Conservation (phyloP, 306 rosid species). For the Citrullus amarus region DNA sequence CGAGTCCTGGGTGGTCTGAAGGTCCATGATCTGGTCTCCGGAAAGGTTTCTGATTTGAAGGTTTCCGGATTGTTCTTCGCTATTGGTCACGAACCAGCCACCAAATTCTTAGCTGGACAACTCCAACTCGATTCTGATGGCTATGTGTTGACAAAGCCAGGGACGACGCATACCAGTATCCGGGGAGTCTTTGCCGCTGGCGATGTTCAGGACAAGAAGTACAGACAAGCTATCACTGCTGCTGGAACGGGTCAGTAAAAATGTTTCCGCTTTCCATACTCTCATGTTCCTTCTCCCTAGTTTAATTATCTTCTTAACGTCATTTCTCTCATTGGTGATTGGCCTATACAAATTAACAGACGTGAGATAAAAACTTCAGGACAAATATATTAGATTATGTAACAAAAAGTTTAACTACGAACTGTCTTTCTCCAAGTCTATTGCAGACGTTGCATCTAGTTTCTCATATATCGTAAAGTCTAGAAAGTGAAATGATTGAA, state of each 20-base stretch:
- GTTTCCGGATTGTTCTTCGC: constrained; percentile 76
- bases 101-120: constrained; percentile 68
- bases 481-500: neutral
- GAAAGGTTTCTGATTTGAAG: constrained; percentile 51
- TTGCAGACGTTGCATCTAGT: neutral
- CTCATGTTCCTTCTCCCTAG: neutral
- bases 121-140: constrained; percentile 65
- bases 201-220: constrained; percentile 92
- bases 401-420: neutral
- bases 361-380: neutral
- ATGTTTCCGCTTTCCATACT: neutral
- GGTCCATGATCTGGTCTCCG: constrained; percentile 40
- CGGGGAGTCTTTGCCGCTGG: constrained; percentile 88
- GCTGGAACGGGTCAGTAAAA: constrained; percentile 52
- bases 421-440: neutral
- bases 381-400: neutral
- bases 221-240: constrained; percentile 89
- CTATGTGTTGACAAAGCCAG: constrained; percentile 50
- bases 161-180: constrained; percentile 66
- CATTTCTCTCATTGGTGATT: too few species aligned
- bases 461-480: neutral
- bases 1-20: constrained; percentile 53
- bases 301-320: too few species aligned
- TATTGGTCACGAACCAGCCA: constrained; percentile 87
- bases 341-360: too few species aligned